Conservation (phyloP, 257 asterid species). For the Solanum sparsipilum region DNA sequence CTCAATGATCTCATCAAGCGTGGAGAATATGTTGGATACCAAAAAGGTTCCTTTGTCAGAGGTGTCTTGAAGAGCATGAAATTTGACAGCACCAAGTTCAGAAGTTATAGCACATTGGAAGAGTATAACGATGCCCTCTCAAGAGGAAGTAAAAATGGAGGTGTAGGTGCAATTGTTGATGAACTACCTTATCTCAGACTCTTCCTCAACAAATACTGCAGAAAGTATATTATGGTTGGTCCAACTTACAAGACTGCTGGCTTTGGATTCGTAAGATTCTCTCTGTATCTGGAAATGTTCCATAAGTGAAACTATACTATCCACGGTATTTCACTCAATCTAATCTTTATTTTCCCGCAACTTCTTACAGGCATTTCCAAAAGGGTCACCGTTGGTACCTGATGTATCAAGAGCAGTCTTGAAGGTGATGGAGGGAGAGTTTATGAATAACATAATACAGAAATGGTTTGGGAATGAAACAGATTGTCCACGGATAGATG, state of each 20-base stretch:
- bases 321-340: not conserved
- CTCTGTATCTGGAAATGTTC: not conserved
- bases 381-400: constrained; percentile 32
- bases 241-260: constrained; percentile 31
- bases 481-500: not conserved
- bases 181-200: constrained; percentile 37
- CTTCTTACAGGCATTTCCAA: constrained; percentile 32
- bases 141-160: constrained; percentile 36
- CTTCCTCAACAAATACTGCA: constrained; percentile 27
- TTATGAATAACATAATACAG: constrained; percentile 11
- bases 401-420: constrained; percentile 27
- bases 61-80: constrained; percentile 14
- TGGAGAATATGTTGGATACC: constrained; percentile 36
- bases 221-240: constrained; percentile 31
- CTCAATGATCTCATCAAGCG: constrained; percentile 17
- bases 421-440: constrained; percentile 11
- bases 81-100: constrained; percentile 21
- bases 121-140: constrained; percentile 34
- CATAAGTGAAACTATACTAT: not conserved
- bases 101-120: constrained; percentile 16
- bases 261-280: constrained; percentile 39
- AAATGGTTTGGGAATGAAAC: constrained; percentile 17
- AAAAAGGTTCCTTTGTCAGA: constrained; percentile 24
- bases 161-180: constrained; percentile 43
- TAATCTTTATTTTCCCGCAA: not conserved